These are phyloP conservation scores for Erodium texanum DNA, from an alignment of 441 rosid genomes.

Conservation along the genomic window DNA sequence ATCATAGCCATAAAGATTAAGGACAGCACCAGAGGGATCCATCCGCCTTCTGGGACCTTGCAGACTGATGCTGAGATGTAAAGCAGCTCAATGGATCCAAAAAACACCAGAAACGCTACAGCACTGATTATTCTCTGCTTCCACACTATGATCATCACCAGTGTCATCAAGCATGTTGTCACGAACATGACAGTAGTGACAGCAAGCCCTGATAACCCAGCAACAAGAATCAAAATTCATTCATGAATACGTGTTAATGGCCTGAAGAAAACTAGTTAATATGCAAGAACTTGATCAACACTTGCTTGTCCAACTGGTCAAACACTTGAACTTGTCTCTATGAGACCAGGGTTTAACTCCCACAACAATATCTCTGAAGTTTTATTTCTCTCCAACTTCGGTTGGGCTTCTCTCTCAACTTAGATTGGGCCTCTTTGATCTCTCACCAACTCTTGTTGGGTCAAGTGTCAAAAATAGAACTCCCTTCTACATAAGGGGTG, in stretches of 20 bases:
- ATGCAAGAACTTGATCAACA: not conserved
- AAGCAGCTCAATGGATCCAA: slow-evolving; percentile 75
- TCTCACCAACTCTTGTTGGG: too few relatives aligned
- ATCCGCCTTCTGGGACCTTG: slow-evolving; percentile 90
- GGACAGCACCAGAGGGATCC: slow-evolving; percentile 93
- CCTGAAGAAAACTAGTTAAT: not conserved
- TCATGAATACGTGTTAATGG: not conserved
- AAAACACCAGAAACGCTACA: slow-evolving; percentile 59
- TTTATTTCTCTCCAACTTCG: too few relatives aligned
- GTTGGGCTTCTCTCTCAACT: too few relatives aligned
- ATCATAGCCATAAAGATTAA: slow-evolving; percentile 70
- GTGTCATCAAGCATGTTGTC: slow-evolving; percentile 79
- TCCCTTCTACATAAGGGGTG: too few relatives aligned
- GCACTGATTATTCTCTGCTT: slow-evolving; percentile 70
- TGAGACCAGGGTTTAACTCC: too few relatives aligned
- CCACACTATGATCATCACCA: slow-evolving; percentile 88
- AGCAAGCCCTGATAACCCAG: slow-evolving; percentile 59
- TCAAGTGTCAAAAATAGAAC: too few relatives aligned
- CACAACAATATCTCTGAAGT: too few relatives aligned
- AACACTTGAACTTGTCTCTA: too few relatives aligned
- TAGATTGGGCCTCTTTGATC: too few relatives aligned
- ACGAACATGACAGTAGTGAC: slow-evolving; percentile 97
- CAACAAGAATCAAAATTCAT: not conserved
- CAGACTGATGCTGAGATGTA: slow-evolving; percentile 97
- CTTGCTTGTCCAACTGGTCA: too few relatives aligned